Evolutionary conservation across 2,329 filamentous ascomycete genomes (phyloP).

Genomic region (Rutstroemia sp.): DNA sequence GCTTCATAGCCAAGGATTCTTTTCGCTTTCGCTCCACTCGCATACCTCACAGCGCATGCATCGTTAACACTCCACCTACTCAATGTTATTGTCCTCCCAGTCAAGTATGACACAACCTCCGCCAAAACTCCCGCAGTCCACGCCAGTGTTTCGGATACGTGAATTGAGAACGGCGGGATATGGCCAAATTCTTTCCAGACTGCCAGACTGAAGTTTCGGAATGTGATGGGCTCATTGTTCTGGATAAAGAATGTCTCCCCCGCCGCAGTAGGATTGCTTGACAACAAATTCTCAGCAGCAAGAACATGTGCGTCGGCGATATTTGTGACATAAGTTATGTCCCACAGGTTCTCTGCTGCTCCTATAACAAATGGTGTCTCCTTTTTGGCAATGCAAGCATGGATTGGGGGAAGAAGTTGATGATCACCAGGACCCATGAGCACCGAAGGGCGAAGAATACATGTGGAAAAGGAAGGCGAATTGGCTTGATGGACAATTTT

Average conservation of each 20-base stretch:
- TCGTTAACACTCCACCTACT: constrained; percentile 2
- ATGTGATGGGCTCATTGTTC: constrained; percentile 2
- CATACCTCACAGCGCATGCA: constrained; percentile 4
- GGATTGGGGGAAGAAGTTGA: not conserved
- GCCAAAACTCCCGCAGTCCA: not conserved
- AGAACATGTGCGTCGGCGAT: constrained; percentile 5
- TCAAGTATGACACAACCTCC: not conserved
- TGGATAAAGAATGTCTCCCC: constrained; percentile 1
- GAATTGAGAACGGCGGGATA: not conserved
- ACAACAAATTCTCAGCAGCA: not conserved
- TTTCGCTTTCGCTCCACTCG: not conserved
- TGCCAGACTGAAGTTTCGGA: not conserved
- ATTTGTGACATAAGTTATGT: constrained; percentile 3
- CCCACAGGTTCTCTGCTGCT: not conserved
- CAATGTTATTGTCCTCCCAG: not conserved
- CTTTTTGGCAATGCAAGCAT: constrained; percentile 1
- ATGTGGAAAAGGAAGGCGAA: not conserved
- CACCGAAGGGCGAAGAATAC: constrained; percentile 4
- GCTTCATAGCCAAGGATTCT: constrained; percentile 1
- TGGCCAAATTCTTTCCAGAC: constrained; percentile 3
- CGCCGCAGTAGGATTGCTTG: not conserved
- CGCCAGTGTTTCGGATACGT: not conserved
- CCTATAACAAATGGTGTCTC: not conserved
- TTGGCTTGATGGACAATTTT: not conserved
- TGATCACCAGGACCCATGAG: constrained; percentile 3